These are phyloP conservation scores for cucumber (Cucumis sativus) DNA, from an alignment of 306 rosid species.

Conservation along the genomic window Cucumber_9930_V3 NC_026657.2:30797001-30797500, in stretches of 20 bases:
- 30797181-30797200: background rate
- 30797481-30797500: conserved; percentile 85
- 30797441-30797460: conserved; percentile 91
- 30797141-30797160: too few species aligned
- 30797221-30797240: background rate
- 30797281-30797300: conserved; percentile 25
- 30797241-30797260: background rate
- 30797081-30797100: too few species aligned
- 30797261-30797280: conserved; percentile 22
- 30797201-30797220: background rate
- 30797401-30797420: conserved; percentile 73
- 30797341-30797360: conserved; percentile 15
- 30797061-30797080: too few species aligned
- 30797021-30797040: too few species aligned
- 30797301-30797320: conserved; percentile 35
- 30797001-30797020: too few species aligned
- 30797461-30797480: conserved; percentile 86
- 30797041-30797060: too few species aligned
- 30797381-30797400: conserved; percentile 82
- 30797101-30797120: too few species aligned
- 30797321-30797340: conserved; percentile 19
- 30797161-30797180: background rate
- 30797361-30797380: conserved; percentile 52
- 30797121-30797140: too few species aligned
- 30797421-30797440: conserved; percentile 60